Evolutionary conservation across 768 basidiomycete species (phyloP).

Genomic region (Boletus subparvulus): DNA sequence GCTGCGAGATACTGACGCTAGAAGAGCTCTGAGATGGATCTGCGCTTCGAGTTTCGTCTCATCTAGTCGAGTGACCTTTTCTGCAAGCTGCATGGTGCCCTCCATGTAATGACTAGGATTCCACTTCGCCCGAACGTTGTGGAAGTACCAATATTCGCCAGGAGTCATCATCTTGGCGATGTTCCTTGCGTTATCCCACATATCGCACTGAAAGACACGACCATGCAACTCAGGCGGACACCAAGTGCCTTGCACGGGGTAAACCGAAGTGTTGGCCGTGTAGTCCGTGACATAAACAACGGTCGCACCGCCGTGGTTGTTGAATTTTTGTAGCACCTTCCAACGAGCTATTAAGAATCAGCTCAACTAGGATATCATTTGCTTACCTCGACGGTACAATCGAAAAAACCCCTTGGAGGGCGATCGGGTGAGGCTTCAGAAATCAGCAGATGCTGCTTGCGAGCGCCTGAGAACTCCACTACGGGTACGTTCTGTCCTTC

Average conservation of each 20-base stretch:
- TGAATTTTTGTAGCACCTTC: slow-evolving; percentile 51
- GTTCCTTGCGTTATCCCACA: slow-evolving; percentile 54
- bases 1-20: slow-evolving; percentile 43
- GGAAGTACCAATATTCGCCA: slow-evolving; percentile 52
- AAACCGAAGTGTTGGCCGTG: slow-evolving; percentile 42
- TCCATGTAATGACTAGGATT: slow-evolving; percentile 45
- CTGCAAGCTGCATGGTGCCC: slow-evolving; percentile 47
- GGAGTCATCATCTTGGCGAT: slow-evolving; percentile 44
- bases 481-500: slow-evolving; percentile 19
- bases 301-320: slow-evolving; percentile 39
- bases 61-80: slow-evolving; percentile 46
- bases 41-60: slow-evolving; percentile 37
- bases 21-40: slow-evolving; percentile 44
- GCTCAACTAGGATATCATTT: neutral
- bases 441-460: slow-evolving; percentile 47
- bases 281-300: slow-evolving; percentile 68
- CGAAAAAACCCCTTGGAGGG: slow-evolving; percentile 52
- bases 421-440: slow-evolving; percentile 48
- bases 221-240: slow-evolving; percentile 47
- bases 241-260: slow-evolving; percentile 41
- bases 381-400: slow-evolving; percentile 64
- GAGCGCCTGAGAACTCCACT: slow-evolving; percentile 9
- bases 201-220: slow-evolving; percentile 51
- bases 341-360: neutral
- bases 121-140: slow-evolving; percentile 49